A percentile compares a stretch with the other conserved stretches of the same genome.
Conservation (phyloP, 2,329 filamentous ascomycete genomes). For the Pyrenochaeta sp. region DNA sequence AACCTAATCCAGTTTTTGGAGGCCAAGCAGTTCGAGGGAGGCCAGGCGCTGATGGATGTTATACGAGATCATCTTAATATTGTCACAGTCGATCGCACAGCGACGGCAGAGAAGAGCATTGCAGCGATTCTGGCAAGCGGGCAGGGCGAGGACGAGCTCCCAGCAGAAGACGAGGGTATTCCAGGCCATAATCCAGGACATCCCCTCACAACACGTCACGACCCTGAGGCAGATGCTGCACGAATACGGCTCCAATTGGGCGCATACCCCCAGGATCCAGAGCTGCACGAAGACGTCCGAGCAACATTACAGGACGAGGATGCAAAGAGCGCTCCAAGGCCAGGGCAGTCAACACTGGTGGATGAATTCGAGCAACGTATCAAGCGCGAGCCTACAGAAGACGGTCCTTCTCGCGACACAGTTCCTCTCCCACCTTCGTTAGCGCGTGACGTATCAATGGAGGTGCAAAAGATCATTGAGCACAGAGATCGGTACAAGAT, state of each 20-base stretch:
- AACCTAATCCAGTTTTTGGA: constrained; percentile 90
- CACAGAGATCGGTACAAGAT: constrained; percentile 92
- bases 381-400: constrained; percentile 88
- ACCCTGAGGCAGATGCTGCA: constrained; percentile 63
- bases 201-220: constrained; percentile 66
- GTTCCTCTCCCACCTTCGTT: constrained; percentile 88
- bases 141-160: constrained; percentile 63
- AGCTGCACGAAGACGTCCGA: constrained; percentile 84
- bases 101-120: constrained; percentile 66
- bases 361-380: constrained; percentile 88
- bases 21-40: constrained; percentile 82
- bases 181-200: constrained; percentile 72
- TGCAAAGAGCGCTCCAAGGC: constrained; percentile 72
- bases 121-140: constrained; percentile 66
- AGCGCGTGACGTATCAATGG: constrained; percentile 89
- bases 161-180: constrained; percentile 73
- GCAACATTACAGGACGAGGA: constrained; percentile 90
- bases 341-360: constrained; percentile 76
- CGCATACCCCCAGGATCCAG: constrained; percentile 81
- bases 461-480: constrained; percentile 93
- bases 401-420: constrained; percentile 79
- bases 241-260: constrained; percentile 74
- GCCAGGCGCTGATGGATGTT: constrained; percentile 78
- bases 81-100: constrained; percentile 65
- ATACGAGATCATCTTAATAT: constrained; percentile 70